Base-by-base conservation (phyloP, 2,329 filamentous ascomycete species). In the Cercospora berteroae region DNA sequence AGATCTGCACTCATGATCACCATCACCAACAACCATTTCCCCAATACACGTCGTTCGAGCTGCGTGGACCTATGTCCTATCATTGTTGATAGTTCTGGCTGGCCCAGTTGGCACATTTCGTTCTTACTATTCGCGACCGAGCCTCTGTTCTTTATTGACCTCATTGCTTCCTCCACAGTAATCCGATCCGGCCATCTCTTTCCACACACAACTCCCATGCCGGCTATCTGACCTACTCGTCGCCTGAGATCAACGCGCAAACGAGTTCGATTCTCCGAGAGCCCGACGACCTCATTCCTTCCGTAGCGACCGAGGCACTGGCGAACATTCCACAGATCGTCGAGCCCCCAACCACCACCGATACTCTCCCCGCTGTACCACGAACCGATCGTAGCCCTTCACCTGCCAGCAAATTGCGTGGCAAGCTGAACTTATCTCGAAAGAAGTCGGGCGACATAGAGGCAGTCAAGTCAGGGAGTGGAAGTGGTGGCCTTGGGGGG, bases 371-470 rank as follows among this genome's bases (percentile, higher is more conserved):
- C 10, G 39, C 69, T 61, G 65, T 74, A 63, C 67, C 74, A 16
- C 60, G 70, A 39, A 73, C 81, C 69, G 85, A 85, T 72, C 86
- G 90, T 67, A 88, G 88, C 25, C 83, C 86, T 20, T 94, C 92
- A 9, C 90, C 91, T 10, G 88, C 86, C 61, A 87, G 88, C 74
- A 91, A 89, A 75, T 82, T 94, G 69, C 90, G 87, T 77, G 88
- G 89, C 75, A 90, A 89, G 12, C 92, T 95, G 74, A 86, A 81
- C 67, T 79, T 74, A 50, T 65, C 71, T 44, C 81, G 84, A 55
- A 88, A 85, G 74, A 87, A 84, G 75, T 74, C 78, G 8, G 71
- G 67, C 42, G 73, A 69, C 36, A 74, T 72, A 18, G 80, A 82
- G 36, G 79, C 79, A 44, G 70, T 75, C 10, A 83, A 81, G 65